A percentile compares a stretch with the other conserved stretches of the same genome.
phyloP scores from a whole-genome alignment of 1,139 yeast species.

The Candida smagusa region DNA sequence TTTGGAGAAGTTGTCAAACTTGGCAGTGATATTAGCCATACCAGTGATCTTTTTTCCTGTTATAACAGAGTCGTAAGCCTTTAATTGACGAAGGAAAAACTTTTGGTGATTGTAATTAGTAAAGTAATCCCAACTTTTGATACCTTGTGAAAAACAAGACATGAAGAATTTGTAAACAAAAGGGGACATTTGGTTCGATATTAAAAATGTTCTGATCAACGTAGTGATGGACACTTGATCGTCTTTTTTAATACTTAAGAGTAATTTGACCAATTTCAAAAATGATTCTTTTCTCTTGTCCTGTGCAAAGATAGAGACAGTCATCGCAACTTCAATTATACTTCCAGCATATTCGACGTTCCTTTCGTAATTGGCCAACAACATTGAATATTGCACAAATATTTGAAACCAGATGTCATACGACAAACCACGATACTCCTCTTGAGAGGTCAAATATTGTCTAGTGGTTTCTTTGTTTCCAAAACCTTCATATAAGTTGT shows the following conservation, averaged over 20 bases:
- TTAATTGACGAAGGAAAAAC: conserved; percentile 81
- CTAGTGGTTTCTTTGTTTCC: conserved; percentile 36
- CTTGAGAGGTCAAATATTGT: conserved; percentile 41
- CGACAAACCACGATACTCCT: conserved; percentile 68
- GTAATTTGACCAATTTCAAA: conserved; percentile 61
- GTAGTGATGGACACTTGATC: conserved; percentile 46
- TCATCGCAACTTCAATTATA: conserved; percentile 69
- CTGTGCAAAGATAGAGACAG: conserved; percentile 72
- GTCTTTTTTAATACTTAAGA: conserved; percentile 58
- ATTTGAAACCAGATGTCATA: conserved; percentile 84
- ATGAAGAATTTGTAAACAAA: conserved; percentile 65
- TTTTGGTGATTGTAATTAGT: conserved; percentile 85
- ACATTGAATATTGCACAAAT: conserved; percentile 73
- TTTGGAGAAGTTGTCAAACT: conserved; percentile 16
- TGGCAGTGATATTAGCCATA: conserved; percentile 65
- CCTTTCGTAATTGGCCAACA: conserved; percentile 59
- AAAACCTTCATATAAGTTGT: conserved; percentile 65
- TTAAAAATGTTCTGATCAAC: conserved; percentile 59
- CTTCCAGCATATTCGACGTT: conserved; percentile 64
- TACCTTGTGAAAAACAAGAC: conserved; percentile 65
- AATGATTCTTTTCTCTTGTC: conserved; percentile 53
- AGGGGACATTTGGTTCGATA: conserved; percentile 72
- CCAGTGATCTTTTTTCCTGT: conserved; percentile 58
- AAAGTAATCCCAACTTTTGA: conserved; percentile 54
- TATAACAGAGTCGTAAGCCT: conserved; percentile 75